Evolutionary conservation across 306 rosid species (phyloP).

Genomic region (Begonia masoniana): DNA sequence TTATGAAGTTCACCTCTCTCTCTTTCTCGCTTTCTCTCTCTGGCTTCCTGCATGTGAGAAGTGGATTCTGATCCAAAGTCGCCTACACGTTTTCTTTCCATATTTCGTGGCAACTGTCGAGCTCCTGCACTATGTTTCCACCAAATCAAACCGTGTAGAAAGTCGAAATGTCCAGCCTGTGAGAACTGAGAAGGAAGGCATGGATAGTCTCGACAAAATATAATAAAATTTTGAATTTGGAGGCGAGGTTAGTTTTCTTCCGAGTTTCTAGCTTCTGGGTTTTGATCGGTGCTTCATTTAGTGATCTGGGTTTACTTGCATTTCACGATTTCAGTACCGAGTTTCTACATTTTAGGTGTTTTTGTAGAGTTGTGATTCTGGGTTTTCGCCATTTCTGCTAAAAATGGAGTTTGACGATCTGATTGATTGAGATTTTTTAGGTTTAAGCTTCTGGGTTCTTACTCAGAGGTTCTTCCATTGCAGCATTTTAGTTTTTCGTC

Average conservation of each 20-base stretch:
- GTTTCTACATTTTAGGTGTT: not conserved
- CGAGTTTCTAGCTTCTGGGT: constrained; percentile 17
- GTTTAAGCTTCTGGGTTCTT: constrained; percentile 5
- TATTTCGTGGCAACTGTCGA: constrained; percentile 11
- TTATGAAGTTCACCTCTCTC: not conserved
- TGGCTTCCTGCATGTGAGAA: constrained; percentile 21
- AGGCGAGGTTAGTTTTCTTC: constrained; percentile 9
- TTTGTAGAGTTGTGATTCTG: constrained; percentile 5
- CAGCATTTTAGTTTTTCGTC: constrained; percentile 9
- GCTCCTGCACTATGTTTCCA: constrained; percentile 21
- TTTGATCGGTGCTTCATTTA: constrained; percentile 6
- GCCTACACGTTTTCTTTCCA: constrained; percentile 54
- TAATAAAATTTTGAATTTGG: not conserved
- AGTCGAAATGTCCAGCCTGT: too few relatives aligned
- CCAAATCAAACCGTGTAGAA: constrained; percentile 6
- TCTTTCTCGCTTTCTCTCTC: not conserved
- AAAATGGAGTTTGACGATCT: constrained; percentile 16
- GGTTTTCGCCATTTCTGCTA: constrained; percentile 12
- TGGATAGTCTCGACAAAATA: too few relatives aligned
- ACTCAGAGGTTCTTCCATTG: constrained; percentile 3
- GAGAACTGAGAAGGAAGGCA: too few relatives aligned
- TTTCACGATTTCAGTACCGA: constrained; percentile 9
- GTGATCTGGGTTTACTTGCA: constrained; percentile 35
- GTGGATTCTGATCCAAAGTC: constrained; percentile 28
- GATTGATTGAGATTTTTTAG: constrained; percentile 1